Conservation (phyloP, 108 stramenopile genomes). For the Cyclotella kingstonii region DNA sequence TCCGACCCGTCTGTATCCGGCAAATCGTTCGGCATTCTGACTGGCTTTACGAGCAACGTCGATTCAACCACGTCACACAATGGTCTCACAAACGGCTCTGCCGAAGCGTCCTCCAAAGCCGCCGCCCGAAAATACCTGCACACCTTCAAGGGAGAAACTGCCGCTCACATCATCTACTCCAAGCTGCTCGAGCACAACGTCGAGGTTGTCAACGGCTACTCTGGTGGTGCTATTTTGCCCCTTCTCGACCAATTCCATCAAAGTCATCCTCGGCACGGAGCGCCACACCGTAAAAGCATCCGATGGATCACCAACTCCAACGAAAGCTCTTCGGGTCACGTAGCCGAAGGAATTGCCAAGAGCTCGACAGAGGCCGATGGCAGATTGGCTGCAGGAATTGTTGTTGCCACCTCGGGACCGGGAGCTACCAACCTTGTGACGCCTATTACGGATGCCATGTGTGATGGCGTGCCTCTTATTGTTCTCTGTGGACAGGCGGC, state of each 20-base stretch:
- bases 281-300: slow-evolving; percentile 49
- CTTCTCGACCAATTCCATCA: slow-evolving; percentile 86
- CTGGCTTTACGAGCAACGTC: slow-evolving; percentile 34
- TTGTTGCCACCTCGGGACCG: slow-evolving; percentile 90
- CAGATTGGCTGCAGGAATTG: slow-evolving; percentile 78
- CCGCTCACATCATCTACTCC: slow-evolving; percentile 82
- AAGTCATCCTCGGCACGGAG: slow-evolving; percentile 74
- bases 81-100: slow-evolving; percentile 33
- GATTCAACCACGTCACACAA: slow-evolving; percentile 12
- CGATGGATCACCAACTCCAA: slow-evolving; percentile 93
- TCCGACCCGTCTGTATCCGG: slow-evolving; percentile 39
- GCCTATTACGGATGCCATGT: slow-evolving; percentile 84
- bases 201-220: slow-evolving; percentile 88
- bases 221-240: slow-evolving; percentile 90
- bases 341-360: slow-evolving; percentile 90
- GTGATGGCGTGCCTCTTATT: slow-evolving; percentile 88
- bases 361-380: slow-evolving; percentile 63
- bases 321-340: slow-evolving; percentile 80
- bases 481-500: slow-evolving; percentile 90
- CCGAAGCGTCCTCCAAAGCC: slow-evolving; percentile 22
- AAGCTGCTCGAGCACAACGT: slow-evolving; percentile 81
- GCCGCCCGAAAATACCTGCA: slow-evolving; percentile 39
- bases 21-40: slow-evolving; percentile 37
- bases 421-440: slow-evolving; percentile 92
- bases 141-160: slow-evolving; percentile 64